Conservation (phyloP, 2,329 filamentous ascomycete species). For the Boeremia lycopersici region DNA sequence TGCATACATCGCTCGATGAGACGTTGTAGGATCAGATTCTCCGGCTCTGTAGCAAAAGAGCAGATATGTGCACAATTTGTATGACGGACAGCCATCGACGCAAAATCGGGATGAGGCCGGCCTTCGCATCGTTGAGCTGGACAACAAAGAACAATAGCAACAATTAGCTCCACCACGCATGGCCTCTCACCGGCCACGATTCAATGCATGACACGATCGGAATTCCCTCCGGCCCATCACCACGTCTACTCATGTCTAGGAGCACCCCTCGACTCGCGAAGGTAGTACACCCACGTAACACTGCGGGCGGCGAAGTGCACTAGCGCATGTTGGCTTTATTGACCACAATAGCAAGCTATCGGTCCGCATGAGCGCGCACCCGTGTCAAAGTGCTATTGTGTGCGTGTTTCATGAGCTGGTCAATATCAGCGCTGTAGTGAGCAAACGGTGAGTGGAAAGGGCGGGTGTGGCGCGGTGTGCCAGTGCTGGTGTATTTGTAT, state of each 20-base stretch:
- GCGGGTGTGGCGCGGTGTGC: slow-evolving; percentile 3
- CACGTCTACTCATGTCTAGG: not conserved
- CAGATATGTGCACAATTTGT: too few relatives aligned
- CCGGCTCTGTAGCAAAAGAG: slow-evolving; percentile 1
- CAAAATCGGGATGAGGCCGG: too few relatives aligned
- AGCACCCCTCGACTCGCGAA: not conserved
- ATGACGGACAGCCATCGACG: too few relatives aligned
- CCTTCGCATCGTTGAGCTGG: not conserved
- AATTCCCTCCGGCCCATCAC: not conserved
- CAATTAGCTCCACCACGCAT: not conserved
- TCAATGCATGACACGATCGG: not conserved
- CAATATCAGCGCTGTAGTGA: slow-evolving; percentile 1
- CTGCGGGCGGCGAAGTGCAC: not conserved
- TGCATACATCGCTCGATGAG: not conserved
- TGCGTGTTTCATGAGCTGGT: slow-evolving; percentile 5
- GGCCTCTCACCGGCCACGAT: not conserved
- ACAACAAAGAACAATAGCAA: slow-evolving; percentile 13
- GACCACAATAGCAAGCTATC: slow-evolving; percentile 16
- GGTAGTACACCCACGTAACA: slow-evolving; percentile 1
- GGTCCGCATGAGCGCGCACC: slow-evolving; percentile 1
- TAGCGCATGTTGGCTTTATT: slow-evolving; percentile 12
- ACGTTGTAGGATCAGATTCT: not conserved
- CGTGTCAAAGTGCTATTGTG: slow-evolving; percentile 7
- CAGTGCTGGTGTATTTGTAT: not conserved
- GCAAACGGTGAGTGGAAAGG: not conserved